phyloP scores from a whole-genome alignment of 2,329 filamentous ascomycete species.

The Fusarium sp. region DNA sequence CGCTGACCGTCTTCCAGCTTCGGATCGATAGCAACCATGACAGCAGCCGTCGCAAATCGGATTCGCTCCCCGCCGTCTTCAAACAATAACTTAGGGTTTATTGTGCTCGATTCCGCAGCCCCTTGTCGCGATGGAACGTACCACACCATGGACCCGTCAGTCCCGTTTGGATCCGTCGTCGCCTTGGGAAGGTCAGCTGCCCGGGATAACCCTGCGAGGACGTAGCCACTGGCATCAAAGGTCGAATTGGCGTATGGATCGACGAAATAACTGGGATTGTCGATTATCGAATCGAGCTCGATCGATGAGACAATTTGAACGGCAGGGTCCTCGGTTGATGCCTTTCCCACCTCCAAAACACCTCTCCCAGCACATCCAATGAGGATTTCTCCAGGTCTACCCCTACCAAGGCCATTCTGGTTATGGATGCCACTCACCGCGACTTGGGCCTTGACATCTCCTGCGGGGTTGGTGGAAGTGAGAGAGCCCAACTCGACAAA shows the following conservation, averaged over 20 bases:
- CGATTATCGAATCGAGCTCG: constrained; percentile 58
- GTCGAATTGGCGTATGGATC: constrained; percentile 61
- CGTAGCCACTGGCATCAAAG: constrained; percentile 65
- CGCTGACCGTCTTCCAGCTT: constrained; percentile 55
- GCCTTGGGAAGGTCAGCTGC: constrained; percentile 51
- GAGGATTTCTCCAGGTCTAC: constrained; percentile 54
- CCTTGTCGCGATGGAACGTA: constrained; percentile 32
- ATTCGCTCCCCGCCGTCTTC: constrained; percentile 67
- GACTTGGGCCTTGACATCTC: constrained; percentile 51
- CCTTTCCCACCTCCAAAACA: constrained; percentile 57
- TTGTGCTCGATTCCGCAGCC: constrained; percentile 33
- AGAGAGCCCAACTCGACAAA: constrained; percentile 53
- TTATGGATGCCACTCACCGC: constrained; percentile 61
- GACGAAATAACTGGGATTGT: constrained; percentile 70
- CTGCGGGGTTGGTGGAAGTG: constrained; percentile 27
- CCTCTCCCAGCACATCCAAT: constrained; percentile 60
- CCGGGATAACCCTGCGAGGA: constrained; percentile 61
- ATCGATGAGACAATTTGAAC: constrained; percentile 50
- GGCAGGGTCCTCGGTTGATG: constrained; percentile 18
- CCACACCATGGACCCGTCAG: constrained; percentile 62
- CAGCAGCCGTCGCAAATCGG: constrained; percentile 62
- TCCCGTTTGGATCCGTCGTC: constrained; percentile 49
- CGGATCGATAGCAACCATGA: constrained; percentile 66
- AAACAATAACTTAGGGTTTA: constrained; percentile 64
- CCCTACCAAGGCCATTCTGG: constrained; percentile 67